phyloP scores from a whole-genome alignment of 202 grass and related monocot species.

The Eragrostis tef region DNA sequence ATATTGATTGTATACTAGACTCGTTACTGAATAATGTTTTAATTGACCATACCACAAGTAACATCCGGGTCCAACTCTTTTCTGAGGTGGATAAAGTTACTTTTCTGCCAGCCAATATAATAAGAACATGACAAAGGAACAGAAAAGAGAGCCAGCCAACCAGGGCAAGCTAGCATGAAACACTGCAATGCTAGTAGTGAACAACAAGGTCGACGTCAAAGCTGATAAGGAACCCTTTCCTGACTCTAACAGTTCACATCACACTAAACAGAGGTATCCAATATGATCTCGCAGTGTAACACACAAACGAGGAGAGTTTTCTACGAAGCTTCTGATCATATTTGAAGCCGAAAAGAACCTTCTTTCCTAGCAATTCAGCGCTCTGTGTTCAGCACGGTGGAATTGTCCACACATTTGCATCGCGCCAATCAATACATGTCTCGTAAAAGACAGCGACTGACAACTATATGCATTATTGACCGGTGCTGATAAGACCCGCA shows the following conservation, averaged over 20 bases:
- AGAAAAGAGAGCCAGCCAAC: background rate
- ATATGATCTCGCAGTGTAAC: background rate
- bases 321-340: conserved; percentile 23
- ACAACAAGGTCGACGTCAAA: background rate
- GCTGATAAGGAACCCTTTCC: background rate
- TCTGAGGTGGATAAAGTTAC: no score
- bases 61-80: no score
- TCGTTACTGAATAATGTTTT: background rate
- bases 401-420: background rate
- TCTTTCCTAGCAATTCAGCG: background rate
- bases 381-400: background rate
- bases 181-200: background rate
- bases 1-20: background rate
- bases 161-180: background rate
- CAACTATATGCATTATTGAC: conserved; percentile 24
- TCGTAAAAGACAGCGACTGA: background rate
- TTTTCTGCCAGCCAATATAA: background rate
- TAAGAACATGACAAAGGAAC: background rate
- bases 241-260: background rate
- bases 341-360: background rate
- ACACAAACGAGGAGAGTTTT: background rate
- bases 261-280: background rate
- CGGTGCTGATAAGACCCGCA: background rate
- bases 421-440: background rate
- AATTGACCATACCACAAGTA: background rate